A percentile compares a stretch with the other conserved stretches of the same genome.
These are phyloP conservation scores for Lepraria neglecta DNA, from an alignment of 495 filamentous ascomycete genomes.

Conservation along the genomic window DNA sequence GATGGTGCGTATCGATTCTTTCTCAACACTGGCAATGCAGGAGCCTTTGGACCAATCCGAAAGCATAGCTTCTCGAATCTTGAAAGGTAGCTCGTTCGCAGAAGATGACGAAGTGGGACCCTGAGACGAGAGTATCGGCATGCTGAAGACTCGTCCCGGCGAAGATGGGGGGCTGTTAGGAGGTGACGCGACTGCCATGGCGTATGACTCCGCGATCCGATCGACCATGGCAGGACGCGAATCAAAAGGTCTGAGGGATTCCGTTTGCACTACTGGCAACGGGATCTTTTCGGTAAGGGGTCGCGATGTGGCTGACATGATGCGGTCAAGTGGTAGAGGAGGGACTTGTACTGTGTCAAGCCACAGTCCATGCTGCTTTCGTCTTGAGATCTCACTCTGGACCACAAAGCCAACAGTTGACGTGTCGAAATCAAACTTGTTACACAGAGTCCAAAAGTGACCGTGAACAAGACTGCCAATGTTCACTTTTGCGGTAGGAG, in stretches of 20 bases:
- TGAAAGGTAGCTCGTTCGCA: constrained; percentile 37
- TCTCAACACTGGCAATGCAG: constrained; percentile 60
- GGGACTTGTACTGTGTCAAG: constrained; percentile 56
- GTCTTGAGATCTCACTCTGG: constrained; percentile 64
- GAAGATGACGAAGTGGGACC: constrained; percentile 5
- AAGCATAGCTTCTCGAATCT: constrained; percentile 65
- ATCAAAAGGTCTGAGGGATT: constrained; percentile 60
- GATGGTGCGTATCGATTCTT: constrained; percentile 55
- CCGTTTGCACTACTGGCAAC: constrained; percentile 45
- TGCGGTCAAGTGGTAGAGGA: constrained; percentile 45
- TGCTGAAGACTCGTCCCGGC: constrained; percentile 57
- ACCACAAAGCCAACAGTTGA: constrained; percentile 60
- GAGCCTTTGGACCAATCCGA: constrained; percentile 70
- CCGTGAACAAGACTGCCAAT: constrained; percentile 80
- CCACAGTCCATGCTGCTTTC: constrained; percentile 69
- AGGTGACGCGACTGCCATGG: constrained; percentile 49
- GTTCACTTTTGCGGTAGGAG: constrained; percentile 59
- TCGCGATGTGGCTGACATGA: constrained; percentile 33
- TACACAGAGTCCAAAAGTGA: constrained; percentile 72
- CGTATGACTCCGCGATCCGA: constrained; percentile 63
- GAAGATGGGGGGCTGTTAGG: constrained; percentile 64
- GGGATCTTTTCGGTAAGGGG: constrained; percentile 25
- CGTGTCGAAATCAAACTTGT: constrained; percentile 70
- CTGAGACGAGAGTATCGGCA: constrained; percentile 45
- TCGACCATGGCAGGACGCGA: constrained; percentile 60